Conservation (phyloP, 306 rosid species). For the Prunus salicina region DNA sequence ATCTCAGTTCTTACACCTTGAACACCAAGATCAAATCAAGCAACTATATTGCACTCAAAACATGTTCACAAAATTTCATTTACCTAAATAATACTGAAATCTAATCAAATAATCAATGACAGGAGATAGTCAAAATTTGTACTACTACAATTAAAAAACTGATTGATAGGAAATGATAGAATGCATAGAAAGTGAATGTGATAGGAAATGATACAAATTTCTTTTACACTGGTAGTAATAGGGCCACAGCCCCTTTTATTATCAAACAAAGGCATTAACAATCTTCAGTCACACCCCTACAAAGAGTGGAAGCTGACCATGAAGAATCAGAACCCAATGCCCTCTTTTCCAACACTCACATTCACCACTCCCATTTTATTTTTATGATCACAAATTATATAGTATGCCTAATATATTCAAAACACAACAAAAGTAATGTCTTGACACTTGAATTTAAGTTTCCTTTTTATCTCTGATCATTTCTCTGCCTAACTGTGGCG, state of each 20-base stretch:
- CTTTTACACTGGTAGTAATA: not conserved
- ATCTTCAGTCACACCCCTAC: conserved; percentile 31
- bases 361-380: conserved; percentile 23
- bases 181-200: not conserved
- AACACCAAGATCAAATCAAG: too few species aligned
- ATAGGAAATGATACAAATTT: not conserved
- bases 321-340: conserved; percentile 25
- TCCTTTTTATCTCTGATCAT: not conserved
- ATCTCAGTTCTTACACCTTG: too few species aligned
- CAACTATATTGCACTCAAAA: too few species aligned
- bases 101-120: too few species aligned
- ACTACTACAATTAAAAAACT: too few species aligned
- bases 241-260: conserved; percentile 32
- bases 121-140: not conserved
- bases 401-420: conserved; percentile 7
- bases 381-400: conserved; percentile 5
- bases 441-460: not conserved
- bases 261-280: conserved; percentile 23
- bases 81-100: too few species aligned
- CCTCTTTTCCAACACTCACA: conserved; percentile 13
- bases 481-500: not conserved
- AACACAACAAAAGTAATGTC: not conserved
- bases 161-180: too few species aligned
- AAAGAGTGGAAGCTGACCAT: conserved; percentile 10
- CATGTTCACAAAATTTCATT: too few species aligned